These are phyloP conservation scores for Phaffomyces thermotolerans DNA, from an alignment of 805 yeast species.

Conservation along the genomic window DNA sequence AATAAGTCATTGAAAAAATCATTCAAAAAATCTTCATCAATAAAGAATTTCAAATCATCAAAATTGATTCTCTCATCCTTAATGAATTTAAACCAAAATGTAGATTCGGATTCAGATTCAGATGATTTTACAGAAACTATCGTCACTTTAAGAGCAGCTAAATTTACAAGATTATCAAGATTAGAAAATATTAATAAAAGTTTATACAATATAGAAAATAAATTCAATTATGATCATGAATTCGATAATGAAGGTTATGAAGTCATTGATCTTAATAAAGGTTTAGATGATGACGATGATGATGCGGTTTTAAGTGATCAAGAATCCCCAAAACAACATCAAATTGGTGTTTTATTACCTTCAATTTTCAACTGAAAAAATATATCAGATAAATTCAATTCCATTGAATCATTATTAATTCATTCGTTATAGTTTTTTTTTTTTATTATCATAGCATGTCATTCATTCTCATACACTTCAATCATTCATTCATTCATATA, in stretches of 20 bases:
- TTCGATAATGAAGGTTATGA: background rate
- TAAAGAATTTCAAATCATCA: conserved; percentile 2
- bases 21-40: conserved; percentile 4
- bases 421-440: too few species aligned
- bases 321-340: conserved; percentile 12
- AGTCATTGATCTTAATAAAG: too few species aligned
- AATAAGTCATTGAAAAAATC: background rate
- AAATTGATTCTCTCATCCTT: background rate
- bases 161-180: conserved; percentile 13
- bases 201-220: background rate
- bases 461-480: too few species aligned
- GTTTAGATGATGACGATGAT: too few species aligned
- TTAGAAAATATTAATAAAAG: background rate
- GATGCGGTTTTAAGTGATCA: background rate
- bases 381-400: too few species aligned
- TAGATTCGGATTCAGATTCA: conserved; percentile 7
- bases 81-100: too few species aligned
- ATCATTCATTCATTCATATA: too few species aligned
- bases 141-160: conserved; percentile 16
- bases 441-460: too few species aligned
- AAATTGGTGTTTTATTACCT: conserved; percentile 7
- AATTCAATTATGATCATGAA: background rate
- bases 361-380: background rate
- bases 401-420: too few species aligned
- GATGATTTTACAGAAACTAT: conserved; percentile 12